Conservation (phyloP, 306 rosid species). For the Pterocarpus santalinus region DNA sequence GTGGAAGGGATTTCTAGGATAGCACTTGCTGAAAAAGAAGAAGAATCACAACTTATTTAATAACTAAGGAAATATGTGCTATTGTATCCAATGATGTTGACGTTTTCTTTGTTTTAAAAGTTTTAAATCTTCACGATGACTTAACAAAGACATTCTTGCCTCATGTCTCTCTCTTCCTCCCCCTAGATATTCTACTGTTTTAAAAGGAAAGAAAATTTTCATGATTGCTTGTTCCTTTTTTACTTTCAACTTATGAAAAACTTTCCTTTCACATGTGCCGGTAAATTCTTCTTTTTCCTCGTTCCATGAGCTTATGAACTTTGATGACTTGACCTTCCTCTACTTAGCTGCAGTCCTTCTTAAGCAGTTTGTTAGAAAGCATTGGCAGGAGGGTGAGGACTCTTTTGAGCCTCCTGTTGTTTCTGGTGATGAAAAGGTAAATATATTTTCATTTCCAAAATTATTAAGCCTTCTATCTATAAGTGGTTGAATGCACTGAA, state of each 20-base stretch:
- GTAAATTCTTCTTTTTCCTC: conserved; percentile 33
- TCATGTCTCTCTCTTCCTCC: neutral
- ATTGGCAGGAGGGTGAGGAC: conserved; percentile 93
- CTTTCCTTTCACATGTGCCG: conserved; percentile 7
- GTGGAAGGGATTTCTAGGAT: conserved; percentile 19
- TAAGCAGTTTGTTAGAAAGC: conserved; percentile 90
- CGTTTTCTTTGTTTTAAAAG: conserved; percentile 33
- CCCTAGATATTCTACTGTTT: neutral
- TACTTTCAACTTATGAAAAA: conserved; percentile 5
- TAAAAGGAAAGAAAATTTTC: conserved; percentile 12
- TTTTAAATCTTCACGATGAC: conserved; percentile 9
- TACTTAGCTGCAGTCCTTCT: conserved; percentile 99
- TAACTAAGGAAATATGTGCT: conserved; percentile 8
- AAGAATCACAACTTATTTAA: conserved; percentile 21
- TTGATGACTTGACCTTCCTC: conserved; percentile 69
- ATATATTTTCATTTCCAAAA: conserved; percentile 5
- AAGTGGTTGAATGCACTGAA: neutral
- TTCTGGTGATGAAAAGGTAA: conserved; percentile 84
- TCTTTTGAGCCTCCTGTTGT: conserved; percentile 87
- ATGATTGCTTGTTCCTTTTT: conserved; percentile 39
- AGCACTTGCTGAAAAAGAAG: neutral
- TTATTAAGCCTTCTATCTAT: conserved; percentile 13
- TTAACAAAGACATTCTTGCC: conserved; percentile 1
- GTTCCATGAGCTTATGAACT: conserved; percentile 34
- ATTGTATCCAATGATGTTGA: conserved; percentile 23